Percentiles rank a stretch among this genome's conserved stretches.
These are phyloP conservation scores for Boletus mariae DNA, from an alignment of 1,284 basidiomycete species.

Conservation along the genomic window DNA sequence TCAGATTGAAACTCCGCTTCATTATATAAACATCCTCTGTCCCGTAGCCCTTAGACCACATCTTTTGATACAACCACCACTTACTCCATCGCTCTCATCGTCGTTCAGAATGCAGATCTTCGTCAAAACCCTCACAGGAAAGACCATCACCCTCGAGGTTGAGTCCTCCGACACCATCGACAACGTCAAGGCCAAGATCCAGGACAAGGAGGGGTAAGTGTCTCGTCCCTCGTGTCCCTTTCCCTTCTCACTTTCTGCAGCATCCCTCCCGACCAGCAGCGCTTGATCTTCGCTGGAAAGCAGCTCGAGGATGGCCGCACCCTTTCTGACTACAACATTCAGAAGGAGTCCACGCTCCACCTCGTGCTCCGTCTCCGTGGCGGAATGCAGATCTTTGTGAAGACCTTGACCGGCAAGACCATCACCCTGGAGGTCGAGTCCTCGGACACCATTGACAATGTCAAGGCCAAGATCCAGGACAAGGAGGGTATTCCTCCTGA, in stretches of 20 bases:
- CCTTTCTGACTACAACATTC: conserved; percentile 81
- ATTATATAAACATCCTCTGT: conserved; percentile 23
- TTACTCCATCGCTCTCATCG: conserved; percentile 27
- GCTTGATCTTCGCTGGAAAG: conserved; percentile 86
- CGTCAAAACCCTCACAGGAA: conserved; percentile 84
- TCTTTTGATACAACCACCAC: conserved; percentile 33
- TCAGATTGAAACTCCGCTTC: conserved; percentile 24
- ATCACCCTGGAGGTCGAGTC: conserved; percentile 94
- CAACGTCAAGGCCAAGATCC: conserved; percentile 83
- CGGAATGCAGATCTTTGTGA: conserved; percentile 89
- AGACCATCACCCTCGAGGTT: conserved; percentile 92
- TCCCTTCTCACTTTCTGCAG: conserved; percentile 28
- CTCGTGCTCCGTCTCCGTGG: conserved; percentile 83
- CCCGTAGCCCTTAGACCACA: not conserved
- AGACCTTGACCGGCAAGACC: conserved; percentile 89
- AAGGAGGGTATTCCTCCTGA: conserved; percentile 81
- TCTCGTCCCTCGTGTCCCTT: accelerated
- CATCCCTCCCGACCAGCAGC: conserved; percentile 80
- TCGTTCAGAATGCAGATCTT: conserved; percentile 72
- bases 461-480: conserved; percentile 82
- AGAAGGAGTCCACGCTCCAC: conserved; percentile 80
- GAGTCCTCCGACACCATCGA: conserved; percentile 90
- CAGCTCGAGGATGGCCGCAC: conserved; percentile 82
- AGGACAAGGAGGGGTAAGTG: conserved; percentile 85
- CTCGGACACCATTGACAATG: conserved; percentile 87